Percentiles rank a stretch among this genome's conserved stretches.
phyloP scores from a whole-genome alignment of 2,329 filamentous ascomycete genomes.

The Amesomyces nigricolor region DNA sequence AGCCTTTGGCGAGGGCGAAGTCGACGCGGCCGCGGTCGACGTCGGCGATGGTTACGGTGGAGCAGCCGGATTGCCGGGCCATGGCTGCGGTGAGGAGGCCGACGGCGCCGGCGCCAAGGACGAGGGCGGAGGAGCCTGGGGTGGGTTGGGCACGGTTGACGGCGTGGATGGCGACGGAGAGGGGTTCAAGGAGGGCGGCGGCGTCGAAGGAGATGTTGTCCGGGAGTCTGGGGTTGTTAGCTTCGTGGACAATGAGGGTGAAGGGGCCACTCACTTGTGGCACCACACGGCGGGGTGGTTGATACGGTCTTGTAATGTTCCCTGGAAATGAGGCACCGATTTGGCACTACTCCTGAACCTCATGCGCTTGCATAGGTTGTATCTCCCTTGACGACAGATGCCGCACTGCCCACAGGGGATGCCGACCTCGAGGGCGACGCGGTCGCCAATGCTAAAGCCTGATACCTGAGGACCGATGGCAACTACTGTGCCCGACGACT shows the following conservation, averaged over 20 bases:
- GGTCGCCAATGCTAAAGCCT: constrained; percentile 50
- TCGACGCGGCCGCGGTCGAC: constrained; percentile 54
- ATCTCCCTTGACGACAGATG: constrained; percentile 48
- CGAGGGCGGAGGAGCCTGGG: constrained; percentile 52
- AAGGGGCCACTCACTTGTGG: constrained; percentile 45
- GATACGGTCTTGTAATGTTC: constrained; percentile 56
- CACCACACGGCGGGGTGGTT: constrained; percentile 59
- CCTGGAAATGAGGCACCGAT: constrained; percentile 58
- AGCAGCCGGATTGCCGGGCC: constrained; percentile 55
- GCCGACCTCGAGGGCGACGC: constrained; percentile 54
- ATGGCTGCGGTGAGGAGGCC: constrained; percentile 59
- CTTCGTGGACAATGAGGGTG: background rate
- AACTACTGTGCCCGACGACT: constrained; percentile 55
- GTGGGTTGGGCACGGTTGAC: constrained; percentile 49
- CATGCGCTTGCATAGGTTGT: constrained; percentile 58
- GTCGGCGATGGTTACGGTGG: constrained; percentile 55
- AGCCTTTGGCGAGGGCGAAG: constrained; percentile 53
- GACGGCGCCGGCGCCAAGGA: constrained; percentile 60
- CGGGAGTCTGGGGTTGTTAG: constrained; percentile 44
- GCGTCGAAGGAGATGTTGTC: constrained; percentile 53
- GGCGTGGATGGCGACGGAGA: constrained; percentile 58
- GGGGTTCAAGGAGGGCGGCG: constrained; percentile 55
- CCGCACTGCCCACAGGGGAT: constrained; percentile 48
- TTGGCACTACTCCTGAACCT: constrained; percentile 58
- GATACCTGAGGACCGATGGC: constrained; percentile 48